A percentile compares a stretch with the other conserved stretches of the same genome.
Conservation (phyloP, 148 eudicot genomes). For the Cornus kousa region DNA sequence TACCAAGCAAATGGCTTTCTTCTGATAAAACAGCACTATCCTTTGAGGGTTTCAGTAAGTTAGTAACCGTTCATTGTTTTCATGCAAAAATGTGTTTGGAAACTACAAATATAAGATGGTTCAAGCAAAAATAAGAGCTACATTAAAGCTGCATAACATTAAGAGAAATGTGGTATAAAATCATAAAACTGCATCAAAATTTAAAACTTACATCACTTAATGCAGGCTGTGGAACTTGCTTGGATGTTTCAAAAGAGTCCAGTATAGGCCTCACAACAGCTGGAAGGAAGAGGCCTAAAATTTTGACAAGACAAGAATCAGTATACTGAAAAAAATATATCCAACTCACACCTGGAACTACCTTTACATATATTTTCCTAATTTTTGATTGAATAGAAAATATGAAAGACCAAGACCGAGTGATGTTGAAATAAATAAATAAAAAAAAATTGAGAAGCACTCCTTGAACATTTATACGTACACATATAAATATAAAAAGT, state of each 20-base stretch:
- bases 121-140: not conserved
- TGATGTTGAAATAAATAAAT: too few species aligned
- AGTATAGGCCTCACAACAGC: conserved; percentile 98
- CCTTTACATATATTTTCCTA: not conserved
- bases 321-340: not conserved
- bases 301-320: conserved; percentile 14
- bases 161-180: not conserved
- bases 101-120: not conserved
- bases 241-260: conserved; percentile 72
- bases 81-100: not conserved
- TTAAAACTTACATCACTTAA: conserved; percentile 73
- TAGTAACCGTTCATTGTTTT: too few species aligned
- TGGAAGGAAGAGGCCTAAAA: conserved; percentile 92
- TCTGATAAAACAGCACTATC: not conserved
- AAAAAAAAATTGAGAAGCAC: not conserved
- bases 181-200: not conserved
- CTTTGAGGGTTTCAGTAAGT: not conserved
- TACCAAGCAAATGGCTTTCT: not conserved
- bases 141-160: not conserved
- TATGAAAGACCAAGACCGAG: too few species aligned
- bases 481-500: too few species aligned
- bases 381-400: not conserved
- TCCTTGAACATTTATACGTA: not conserved
- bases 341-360: not conserved
- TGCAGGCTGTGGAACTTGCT: conserved; percentile 73